Conservation (phyloP, 805 yeast genomes). For the Vanderwaltozyma yarrowii region DNA sequence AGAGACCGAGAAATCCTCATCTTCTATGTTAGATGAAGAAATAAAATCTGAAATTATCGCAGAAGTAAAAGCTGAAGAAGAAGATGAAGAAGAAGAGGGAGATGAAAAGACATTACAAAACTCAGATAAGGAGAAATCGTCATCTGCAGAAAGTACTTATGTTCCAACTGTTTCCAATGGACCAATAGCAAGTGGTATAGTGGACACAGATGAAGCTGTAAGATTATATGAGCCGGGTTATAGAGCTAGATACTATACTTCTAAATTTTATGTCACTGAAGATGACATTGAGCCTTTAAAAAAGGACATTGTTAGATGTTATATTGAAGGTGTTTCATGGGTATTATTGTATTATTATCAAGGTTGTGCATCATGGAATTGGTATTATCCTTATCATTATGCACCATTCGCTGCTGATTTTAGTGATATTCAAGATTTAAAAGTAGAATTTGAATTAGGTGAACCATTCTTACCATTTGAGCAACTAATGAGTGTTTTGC, state of each 20-base stretch:
- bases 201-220: conserved; percentile 43
- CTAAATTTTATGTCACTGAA: conserved; percentile 54
- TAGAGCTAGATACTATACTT: conserved; percentile 64
- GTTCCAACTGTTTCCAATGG: conserved; percentile 19
- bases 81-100: conserved; percentile 10
- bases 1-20: conserved; percentile 7
- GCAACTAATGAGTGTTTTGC: conserved; percentile 89
- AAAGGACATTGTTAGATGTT: conserved; percentile 53
- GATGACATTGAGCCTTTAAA: conserved; percentile 45
- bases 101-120: conserved; percentile 13
- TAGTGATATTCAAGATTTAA: conserved; percentile 37
- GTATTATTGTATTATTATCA: conserved; percentile 86
- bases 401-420: conserved; percentile 97
- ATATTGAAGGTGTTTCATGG: conserved; percentile 97
- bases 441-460: conserved; percentile 54
- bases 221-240: conserved; percentile 84
- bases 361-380: conserved; percentile 97
- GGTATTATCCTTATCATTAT: conserved; percentile 96
- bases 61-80: conserved; percentile 10
- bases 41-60: conserved; percentile 18
- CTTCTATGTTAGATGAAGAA: conserved; percentile 10
- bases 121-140: conserved; percentile 5
- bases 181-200: conserved; percentile 26
- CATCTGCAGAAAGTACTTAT: background rate
- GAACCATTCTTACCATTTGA: conserved; percentile 84